phyloP scores from a whole-genome alignment of 1,139 yeast species.

The Casaregolazyma lundiana region DNA sequence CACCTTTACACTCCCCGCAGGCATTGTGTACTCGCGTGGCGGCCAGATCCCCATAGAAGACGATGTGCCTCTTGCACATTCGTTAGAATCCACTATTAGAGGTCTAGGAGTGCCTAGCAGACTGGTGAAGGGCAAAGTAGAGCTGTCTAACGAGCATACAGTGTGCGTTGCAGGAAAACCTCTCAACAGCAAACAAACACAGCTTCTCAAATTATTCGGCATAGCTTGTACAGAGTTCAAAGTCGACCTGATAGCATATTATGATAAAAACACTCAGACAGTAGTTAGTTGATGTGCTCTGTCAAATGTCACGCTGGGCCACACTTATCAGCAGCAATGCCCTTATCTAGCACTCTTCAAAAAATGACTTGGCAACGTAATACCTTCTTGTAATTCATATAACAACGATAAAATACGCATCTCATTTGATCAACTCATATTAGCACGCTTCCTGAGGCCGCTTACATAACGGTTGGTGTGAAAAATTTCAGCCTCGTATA shows the following conservation, averaged over 20 bases:
- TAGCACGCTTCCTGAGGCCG: background rate
- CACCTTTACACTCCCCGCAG: constrained; percentile 80
- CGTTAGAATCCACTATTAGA: constrained; percentile 88
- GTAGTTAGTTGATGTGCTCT: constrained; percentile 11
- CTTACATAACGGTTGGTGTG: background rate
- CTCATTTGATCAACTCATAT: background rate
- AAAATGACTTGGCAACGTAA: background rate
- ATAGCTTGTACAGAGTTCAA: constrained; percentile 89
- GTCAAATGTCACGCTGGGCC: background rate
- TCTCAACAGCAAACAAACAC: constrained; percentile 86
- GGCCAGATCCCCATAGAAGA: constrained; percentile 88
- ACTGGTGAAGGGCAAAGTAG: constrained; percentile 83
- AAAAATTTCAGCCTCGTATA: background rate
- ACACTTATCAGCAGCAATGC: background rate
- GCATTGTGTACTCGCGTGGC: constrained; percentile 89
- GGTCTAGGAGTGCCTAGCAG: constrained; percentile 88
- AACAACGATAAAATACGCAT: background rate
- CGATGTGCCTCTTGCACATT: constrained; percentile 94
- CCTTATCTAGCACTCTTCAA: no score
- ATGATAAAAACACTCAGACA: constrained; percentile 33
- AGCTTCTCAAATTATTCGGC: constrained; percentile 91
- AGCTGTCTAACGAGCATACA: constrained; percentile 65
- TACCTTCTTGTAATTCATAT: background rate
- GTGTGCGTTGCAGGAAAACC: constrained; percentile 79
- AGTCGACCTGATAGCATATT: constrained; percentile 72